phyloP scores from a whole-genome alignment of 2,329 filamentous ascomycete genomes.

The Coniochaeta sp. region DNA sequence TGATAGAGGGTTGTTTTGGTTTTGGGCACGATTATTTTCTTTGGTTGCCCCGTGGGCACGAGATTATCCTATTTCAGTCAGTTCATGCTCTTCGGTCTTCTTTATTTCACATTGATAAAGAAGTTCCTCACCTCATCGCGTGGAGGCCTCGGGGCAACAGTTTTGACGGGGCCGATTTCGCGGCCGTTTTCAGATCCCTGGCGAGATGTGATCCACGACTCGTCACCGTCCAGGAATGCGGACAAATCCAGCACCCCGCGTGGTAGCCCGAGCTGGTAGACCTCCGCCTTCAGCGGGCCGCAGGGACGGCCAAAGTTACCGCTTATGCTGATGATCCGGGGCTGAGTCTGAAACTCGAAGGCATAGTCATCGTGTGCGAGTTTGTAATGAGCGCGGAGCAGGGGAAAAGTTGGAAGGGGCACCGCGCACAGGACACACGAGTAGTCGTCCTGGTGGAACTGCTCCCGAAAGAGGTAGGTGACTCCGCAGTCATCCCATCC shows the following conservation, averaged over 20 bases:
- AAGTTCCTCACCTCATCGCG: not conserved
- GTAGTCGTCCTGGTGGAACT: slow-evolving; percentile 39
- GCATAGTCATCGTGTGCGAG: slow-evolving; percentile 36
- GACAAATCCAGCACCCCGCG: slow-evolving; percentile 37
- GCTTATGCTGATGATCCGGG: slow-evolving; percentile 13
- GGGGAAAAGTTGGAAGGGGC: slow-evolving; percentile 36
- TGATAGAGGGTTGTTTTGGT: slow-evolving; percentile 41
- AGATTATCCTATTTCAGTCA: slow-evolving; percentile 3
- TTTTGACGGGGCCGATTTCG: slow-evolving; percentile 14
- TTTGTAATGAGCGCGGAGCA: slow-evolving; percentile 40
- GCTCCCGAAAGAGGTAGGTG: slow-evolving; percentile 36
- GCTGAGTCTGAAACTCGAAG: slow-evolving; percentile 30
- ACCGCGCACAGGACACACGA: slow-evolving; percentile 44
- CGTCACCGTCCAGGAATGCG: slow-evolving; percentile 34
- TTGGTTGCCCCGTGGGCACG: not conserved
- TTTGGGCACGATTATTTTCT: slow-evolving; percentile 6
- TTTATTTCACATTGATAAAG: not conserved
- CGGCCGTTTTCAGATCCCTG: slow-evolving; percentile 27
- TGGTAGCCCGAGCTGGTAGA: slow-evolving; percentile 34
- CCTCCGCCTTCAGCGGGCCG: slow-evolving; percentile 18
- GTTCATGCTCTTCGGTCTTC: not conserved
- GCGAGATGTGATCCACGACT: slow-evolving; percentile 36
- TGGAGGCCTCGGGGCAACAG: slow-evolving; percentile 3
- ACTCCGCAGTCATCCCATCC: slow-evolving; percentile 32
- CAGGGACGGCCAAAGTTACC: slow-evolving; percentile 2